Percentiles rank a stretch among this genome's conserved stretches.
Evolutionary conservation across 129 eudicot genomes (phyloP).

Genomic region (Flaveria trinervia): DNA sequence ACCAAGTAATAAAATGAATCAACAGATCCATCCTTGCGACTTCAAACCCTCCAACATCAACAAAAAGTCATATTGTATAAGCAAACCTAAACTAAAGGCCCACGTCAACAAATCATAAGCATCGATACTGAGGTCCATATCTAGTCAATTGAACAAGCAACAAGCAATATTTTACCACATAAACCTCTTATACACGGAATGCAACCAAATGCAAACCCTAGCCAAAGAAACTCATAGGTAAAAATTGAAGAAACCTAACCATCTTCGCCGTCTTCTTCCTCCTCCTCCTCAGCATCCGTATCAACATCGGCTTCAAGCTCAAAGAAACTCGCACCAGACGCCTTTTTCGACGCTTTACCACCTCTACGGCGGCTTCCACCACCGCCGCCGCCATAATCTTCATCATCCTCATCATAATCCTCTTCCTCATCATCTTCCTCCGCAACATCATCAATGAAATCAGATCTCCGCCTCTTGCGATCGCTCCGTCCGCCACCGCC

Average conservation of each 20-base stretch:
- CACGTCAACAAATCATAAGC: not conserved
- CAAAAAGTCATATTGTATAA: not conserved
- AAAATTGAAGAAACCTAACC: constrained; percentile 50
- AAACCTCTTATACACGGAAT: not conserved
- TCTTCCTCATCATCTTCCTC: constrained; percentile 75
- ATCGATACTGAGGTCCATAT: constrained; percentile 5
- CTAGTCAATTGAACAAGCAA: not conserved
- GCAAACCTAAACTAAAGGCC: not conserved
- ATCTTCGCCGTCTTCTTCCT: constrained; percentile 89
- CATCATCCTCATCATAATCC: constrained; percentile 59
- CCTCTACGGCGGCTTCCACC: constrained; percentile 32
- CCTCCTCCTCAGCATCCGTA: constrained; percentile 79
- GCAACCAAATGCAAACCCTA: too few relatives aligned
- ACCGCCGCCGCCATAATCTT: constrained; percentile 53
- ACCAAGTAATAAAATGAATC: not conserved
- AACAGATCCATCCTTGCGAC: constrained; percentile 9
- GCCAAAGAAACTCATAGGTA: not conserved
- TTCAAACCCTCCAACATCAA: not conserved
- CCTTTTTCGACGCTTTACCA: constrained; percentile 43
- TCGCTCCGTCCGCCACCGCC: constrained; percentile 42
- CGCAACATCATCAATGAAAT: constrained; percentile 62
- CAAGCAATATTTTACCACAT: not conserved
- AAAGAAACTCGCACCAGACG: constrained; percentile 56
- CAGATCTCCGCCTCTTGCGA: constrained; percentile 46
- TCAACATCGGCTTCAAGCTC: constrained; percentile 74